A percentile compares a stretch with the other conserved stretches of the same genome.
phyloP scores from a whole-genome alignment of 345 rosid species.

The Cardamine resedifolia region DNA sequence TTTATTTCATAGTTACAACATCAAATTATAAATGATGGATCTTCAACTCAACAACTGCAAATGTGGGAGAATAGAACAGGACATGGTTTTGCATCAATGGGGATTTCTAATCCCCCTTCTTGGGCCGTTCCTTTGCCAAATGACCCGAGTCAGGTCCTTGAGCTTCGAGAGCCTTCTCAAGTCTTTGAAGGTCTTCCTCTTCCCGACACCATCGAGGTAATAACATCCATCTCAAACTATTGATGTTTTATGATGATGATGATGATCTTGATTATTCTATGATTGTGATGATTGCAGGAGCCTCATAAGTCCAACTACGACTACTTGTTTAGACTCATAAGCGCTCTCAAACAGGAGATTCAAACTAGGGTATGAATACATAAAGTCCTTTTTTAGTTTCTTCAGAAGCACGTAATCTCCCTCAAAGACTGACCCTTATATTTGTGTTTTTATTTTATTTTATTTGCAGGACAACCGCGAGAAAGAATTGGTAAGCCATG shows the following conservation, averaged over 20 bases:
- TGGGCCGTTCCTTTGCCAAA: constrained; percentile 35
- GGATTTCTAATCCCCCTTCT: constrained; percentile 40
- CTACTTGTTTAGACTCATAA: constrained; percentile 39
- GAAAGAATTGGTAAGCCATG: constrained; percentile 40
- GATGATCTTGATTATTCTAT: constrained; percentile 6
- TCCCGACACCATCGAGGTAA: constrained; percentile 37
- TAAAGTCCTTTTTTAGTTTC: not conserved
- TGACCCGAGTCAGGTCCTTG: constrained; percentile 33
- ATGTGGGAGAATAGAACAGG: constrained; percentile 26
- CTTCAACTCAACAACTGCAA: constrained; percentile 23
- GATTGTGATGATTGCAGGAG: constrained; percentile 33
- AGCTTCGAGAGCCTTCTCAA: constrained; percentile 33
- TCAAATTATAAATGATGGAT: constrained; percentile 18
- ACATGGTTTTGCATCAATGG: constrained; percentile 29
- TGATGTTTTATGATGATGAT: not conserved
- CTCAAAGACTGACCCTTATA: not conserved
- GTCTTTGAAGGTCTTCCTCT: constrained; percentile 45
- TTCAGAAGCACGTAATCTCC: constrained; percentile 3
- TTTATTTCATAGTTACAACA: constrained; percentile 24
- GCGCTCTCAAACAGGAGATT: constrained; percentile 38
- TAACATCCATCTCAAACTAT: not conserved
- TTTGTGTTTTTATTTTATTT: not conserved
- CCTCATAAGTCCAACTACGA: constrained; percentile 44
- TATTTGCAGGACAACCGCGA: constrained; percentile 39
- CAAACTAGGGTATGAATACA: constrained; percentile 37